Evolutionary conservation across 1,284 basidiomycete genomes (phyloP).

Genomic region (Moesziomyces globuligerus): DNA sequence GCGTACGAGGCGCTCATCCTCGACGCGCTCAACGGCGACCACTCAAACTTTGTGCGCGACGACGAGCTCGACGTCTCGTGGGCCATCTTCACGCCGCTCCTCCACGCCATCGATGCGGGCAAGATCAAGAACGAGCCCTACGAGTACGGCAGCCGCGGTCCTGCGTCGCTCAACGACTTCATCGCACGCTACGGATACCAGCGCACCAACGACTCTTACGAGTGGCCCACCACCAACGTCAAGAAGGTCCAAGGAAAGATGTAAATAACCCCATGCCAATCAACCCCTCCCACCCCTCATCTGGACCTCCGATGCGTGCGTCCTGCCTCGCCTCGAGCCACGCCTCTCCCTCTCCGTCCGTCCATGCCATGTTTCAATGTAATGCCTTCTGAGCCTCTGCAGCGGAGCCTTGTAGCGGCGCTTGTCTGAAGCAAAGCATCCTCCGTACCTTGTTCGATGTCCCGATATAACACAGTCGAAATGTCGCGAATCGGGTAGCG

Average conservation of each 20-base stretch:
- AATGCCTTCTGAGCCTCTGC: too few relatives aligned
- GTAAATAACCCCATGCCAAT: constrained; percentile 8
- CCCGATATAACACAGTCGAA: too few relatives aligned
- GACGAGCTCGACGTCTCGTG: constrained; percentile 67
- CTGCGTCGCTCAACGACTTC: constrained; percentile 60
- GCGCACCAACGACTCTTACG: constrained; percentile 55
- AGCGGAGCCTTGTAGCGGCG: too few relatives aligned
- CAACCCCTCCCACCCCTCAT: too few relatives aligned
- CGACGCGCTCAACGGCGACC: constrained; percentile 66
- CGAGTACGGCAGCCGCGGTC: constrained; percentile 62
- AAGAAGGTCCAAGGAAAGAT: constrained; percentile 54
- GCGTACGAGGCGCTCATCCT: constrained; percentile 68
- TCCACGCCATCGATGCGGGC: constrained; percentile 64
- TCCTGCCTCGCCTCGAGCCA: too few relatives aligned
- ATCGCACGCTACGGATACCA: constrained; percentile 59
- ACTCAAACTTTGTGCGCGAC: constrained; percentile 68
- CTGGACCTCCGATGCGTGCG: too few relatives aligned
- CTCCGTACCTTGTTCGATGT: too few relatives aligned
- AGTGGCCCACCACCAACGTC: constrained; percentile 61
- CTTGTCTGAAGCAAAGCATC: too few relatives aligned
- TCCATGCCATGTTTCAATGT: too few relatives aligned
- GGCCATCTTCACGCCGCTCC: constrained; percentile 67
- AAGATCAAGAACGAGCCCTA: constrained; percentile 63
- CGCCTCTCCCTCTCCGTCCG: too few relatives aligned
- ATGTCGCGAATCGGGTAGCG: too few relatives aligned